Percentiles rank a stretch among this genome's conserved stretches.
phyloP scores from a whole-genome alignment of 2,329 filamentous ascomycete genomes.

The Sclerotiophoma versabilis region DNA sequence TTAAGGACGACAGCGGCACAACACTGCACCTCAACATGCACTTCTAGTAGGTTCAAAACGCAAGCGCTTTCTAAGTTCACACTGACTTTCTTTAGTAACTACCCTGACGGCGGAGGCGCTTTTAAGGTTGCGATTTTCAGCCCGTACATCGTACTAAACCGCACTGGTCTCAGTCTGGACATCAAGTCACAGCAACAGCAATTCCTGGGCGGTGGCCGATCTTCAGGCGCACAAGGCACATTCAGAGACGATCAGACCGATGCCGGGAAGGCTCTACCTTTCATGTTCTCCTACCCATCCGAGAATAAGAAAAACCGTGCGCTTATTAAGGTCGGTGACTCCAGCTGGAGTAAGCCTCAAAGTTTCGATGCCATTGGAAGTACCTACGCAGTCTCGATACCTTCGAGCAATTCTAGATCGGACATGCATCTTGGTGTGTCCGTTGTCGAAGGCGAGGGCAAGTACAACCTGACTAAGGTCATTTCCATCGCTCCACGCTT shows the following conservation, averaged over 20 bases:
- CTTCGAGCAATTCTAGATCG: slow-evolving; percentile 71
- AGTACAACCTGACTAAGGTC: slow-evolving; percentile 97
- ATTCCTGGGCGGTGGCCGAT: slow-evolving; percentile 44
- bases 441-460: slow-evolving; percentile 89
- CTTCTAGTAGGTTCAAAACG: slow-evolving; percentile 69
- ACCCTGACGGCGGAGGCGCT: slow-evolving; percentile 90
- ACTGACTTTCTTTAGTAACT: slow-evolving; percentile 55
- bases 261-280: slow-evolving; percentile 78
- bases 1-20: slow-evolving; percentile 85
- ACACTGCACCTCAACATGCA: slow-evolving; percentile 84
- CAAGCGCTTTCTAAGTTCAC: slow-evolving; percentile 17
- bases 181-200: slow-evolving; percentile 78
- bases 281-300: slow-evolving; percentile 93
- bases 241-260: slow-evolving; percentile 62
- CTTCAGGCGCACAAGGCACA: slow-evolving; percentile 80
- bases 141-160: slow-evolving; percentile 93
- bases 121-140: slow-evolving; percentile 97
- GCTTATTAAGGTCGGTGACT: slow-evolving; percentile 85
- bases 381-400: slow-evolving; percentile 84
- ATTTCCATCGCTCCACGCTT: slow-evolving; percentile 93
- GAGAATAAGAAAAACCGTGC: slow-evolving; percentile 93
- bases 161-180: slow-evolving; percentile 87
- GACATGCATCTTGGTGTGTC: slow-evolving; percentile 93
- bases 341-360: slow-evolving; percentile 95
- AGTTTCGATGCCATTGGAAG: slow-evolving; percentile 98